These are phyloP conservation scores for Volvariella surrecta DNA, from an alignment of 1,284 basidiomycete genomes.

Conservation along the genomic window DNA sequence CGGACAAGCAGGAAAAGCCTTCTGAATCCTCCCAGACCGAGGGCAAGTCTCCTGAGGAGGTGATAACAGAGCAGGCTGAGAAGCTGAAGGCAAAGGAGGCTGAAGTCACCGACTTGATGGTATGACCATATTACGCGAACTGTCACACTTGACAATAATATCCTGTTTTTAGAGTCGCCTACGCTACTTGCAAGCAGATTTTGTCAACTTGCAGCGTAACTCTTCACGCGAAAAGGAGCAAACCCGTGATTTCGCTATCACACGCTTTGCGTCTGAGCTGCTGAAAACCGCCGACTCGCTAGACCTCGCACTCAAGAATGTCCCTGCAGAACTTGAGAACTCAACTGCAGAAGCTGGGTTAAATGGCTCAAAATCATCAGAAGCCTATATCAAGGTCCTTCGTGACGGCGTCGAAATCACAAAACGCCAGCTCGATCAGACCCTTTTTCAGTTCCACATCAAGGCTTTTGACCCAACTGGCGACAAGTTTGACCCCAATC, in stretches of 20 bases:
- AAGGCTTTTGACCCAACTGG: slow-evolving; percentile 89
- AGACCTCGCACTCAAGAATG: slow-evolving; percentile 79
- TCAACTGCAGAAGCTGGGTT: neutral
- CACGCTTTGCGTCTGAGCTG: slow-evolving; percentile 84
- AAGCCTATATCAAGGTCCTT: slow-evolving; percentile 61
- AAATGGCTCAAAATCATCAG: slow-evolving; percentile 40
- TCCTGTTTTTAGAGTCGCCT: slow-evolving; percentile 55
- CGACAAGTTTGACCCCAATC: slow-evolving; percentile 90
- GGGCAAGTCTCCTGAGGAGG: slow-evolving; percentile 15
- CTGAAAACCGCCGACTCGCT: slow-evolving; percentile 92
- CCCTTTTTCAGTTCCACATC: slow-evolving; percentile 87
- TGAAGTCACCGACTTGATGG: slow-evolving; percentile 68
- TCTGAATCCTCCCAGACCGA: no score
- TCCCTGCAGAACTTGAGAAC: slow-evolving; percentile 45
- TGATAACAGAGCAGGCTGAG: slow-evolving; percentile 28
- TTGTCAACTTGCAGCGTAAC: slow-evolving; percentile 90
- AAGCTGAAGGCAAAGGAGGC: slow-evolving; percentile 67
- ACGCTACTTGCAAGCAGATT: slow-evolving; percentile 89
- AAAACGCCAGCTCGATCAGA: slow-evolving; percentile 83
- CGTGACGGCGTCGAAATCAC: slow-evolving; percentile 90
- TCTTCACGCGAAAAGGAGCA: slow-evolving; percentile 87
- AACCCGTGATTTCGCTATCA: slow-evolving; percentile 89
- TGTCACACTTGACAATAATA: slow-evolving; percentile 6
- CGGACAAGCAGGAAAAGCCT: slow-evolving; percentile 17
- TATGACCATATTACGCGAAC: slow-evolving; percentile 27